These are phyloP conservation scores for Cyclotella baltica DNA, from an alignment of 108 stramenopile species.

Conservation along the genomic window DNA sequence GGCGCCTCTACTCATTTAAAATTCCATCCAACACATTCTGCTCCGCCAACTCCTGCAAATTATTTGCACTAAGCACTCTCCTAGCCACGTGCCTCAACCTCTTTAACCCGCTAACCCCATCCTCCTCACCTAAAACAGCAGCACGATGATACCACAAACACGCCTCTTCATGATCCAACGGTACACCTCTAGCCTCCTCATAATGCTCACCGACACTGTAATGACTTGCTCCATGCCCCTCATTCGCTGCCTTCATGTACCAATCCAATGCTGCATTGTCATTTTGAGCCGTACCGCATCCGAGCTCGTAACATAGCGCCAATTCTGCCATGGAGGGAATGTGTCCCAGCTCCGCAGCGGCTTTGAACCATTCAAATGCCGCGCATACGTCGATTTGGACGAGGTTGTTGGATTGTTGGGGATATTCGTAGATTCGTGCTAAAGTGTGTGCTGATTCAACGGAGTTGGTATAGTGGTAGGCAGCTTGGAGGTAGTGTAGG, in stretches of 20 bases:
- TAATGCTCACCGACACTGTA: constrained; percentile 85
- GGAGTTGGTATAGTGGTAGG: constrained; percentile 68
- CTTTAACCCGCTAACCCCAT: constrained; percentile 71
- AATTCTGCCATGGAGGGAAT: constrained; percentile 88
- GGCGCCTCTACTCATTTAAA: constrained; percentile 78
- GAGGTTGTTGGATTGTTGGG: constrained; percentile 54
- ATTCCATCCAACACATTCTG: constrained; percentile 34
- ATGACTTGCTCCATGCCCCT: constrained; percentile 74
- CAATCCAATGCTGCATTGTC: constrained; percentile 84
- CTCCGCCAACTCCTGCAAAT: constrained; percentile 20
- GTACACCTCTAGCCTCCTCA: constrained; percentile 84
- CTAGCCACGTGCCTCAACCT: constrained; percentile 85
- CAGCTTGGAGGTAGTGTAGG: constrained; percentile 76
- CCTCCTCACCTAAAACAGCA: constrained; percentile 81
- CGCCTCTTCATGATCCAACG: constrained; percentile 83
- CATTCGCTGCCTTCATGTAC: constrained; percentile 86
- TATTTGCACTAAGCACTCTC: constrained; percentile 78
- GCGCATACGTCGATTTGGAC: constrained; percentile 80
- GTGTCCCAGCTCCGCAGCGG: constrained; percentile 75
- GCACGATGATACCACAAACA: constrained; percentile 91
- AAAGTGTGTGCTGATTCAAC: constrained; percentile 75
- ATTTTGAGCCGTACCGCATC: constrained; percentile 81
- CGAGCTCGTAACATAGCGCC: constrained; percentile 86
- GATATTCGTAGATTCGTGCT: constrained; percentile 85
- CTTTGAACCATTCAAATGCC: constrained; percentile 83